Conservation (phyloP, 345 rosid genomes). For the Mercurialis annua region DNA sequence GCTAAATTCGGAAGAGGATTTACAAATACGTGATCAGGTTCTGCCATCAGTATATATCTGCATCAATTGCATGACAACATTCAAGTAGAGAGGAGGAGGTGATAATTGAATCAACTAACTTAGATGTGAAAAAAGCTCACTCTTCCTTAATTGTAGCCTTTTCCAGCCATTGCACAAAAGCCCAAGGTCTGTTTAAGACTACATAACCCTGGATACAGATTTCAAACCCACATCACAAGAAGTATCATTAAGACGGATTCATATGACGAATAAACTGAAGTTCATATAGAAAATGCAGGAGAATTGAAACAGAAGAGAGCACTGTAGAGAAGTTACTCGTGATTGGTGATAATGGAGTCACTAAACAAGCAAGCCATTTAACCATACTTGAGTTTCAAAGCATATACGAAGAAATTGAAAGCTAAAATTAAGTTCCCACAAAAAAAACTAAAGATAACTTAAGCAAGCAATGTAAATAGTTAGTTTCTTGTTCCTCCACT, state of each 20-base stretch:
- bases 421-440: background rate
- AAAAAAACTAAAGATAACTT: background rate
- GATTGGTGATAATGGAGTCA: background rate
- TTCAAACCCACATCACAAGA: background rate
- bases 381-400: background rate
- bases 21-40: conserved; percentile 84
- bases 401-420: background rate
- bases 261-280: background rate
- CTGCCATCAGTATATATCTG: conserved; percentile 89
- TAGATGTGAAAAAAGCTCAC: conserved; percentile 43
- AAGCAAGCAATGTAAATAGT: background rate
- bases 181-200: conserved; percentile 96
- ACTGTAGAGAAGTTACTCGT: background rate
- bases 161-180: conserved; percentile 92
- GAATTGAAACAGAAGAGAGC: background rate
- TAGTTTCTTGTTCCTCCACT: background rate
- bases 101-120: background rate
- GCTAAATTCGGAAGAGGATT: conserved; percentile 80
- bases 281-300: background rate
- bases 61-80: conserved; percentile 7
- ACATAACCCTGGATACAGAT: conserved; percentile 64
- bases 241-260: background rate
- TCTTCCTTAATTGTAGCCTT: conserved; percentile 83
- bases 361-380: background rate
- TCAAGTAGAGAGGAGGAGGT: background rate